Evolutionary conservation across 371 early-diverging fungal species (phyloP).

Genomic region (Mucor circinelloides): DNA sequence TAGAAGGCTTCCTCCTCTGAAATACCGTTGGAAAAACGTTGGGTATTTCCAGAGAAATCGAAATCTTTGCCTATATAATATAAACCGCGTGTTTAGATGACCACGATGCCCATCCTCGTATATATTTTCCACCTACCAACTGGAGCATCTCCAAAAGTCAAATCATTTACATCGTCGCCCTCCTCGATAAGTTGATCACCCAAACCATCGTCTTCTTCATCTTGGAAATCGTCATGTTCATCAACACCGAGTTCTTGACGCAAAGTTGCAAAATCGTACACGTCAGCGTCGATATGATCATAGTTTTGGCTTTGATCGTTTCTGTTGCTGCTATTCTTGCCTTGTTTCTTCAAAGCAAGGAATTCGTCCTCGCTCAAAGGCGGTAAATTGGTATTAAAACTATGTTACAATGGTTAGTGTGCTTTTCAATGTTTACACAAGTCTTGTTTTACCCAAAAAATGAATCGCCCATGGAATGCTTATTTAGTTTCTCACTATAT

Average conservation of each 20-base stretch:
- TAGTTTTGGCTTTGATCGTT: slow-evolving; percentile 4
- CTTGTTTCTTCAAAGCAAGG: slow-evolving; percentile 37
- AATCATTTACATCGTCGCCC: slow-evolving; percentile 80
- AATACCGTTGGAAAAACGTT: slow-evolving; percentile 49
- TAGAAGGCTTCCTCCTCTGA: slow-evolving; percentile 60
- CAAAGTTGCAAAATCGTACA: slow-evolving; percentile 49
- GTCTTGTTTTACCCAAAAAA: slow-evolving; percentile 48
- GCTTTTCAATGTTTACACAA: neutral
- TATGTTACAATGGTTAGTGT: slow-evolving; percentile 17
- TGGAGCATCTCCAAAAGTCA: slow-evolving; percentile 79
- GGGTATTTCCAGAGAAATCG: slow-evolving; percentile 72
- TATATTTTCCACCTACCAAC: slow-evolving; percentile 40
- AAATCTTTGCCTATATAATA: slow-evolving; percentile 61
- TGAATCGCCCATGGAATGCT: slow-evolving; percentile 46
- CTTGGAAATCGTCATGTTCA: slow-evolving; percentile 34
- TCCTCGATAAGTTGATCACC: slow-evolving; percentile 72
- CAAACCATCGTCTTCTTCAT: slow-evolving; percentile 49
- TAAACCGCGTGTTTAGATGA: slow-evolving; percentile 7
- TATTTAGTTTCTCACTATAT: neutral
- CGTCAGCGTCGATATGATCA: slow-evolving; percentile 31
- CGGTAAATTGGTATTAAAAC: slow-evolving; percentile 65
- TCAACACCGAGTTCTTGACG: slow-evolving; percentile 35
- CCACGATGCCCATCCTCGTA: neutral
- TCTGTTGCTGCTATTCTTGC: slow-evolving; percentile 21
- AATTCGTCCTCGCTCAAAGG: slow-evolving; percentile 52